Percentiles rank a stretch among this genome's conserved stretches.
Evolutionary conservation across 139 green algal species (phyloP).

Genomic region (Desmodesmus armatus): DNA sequence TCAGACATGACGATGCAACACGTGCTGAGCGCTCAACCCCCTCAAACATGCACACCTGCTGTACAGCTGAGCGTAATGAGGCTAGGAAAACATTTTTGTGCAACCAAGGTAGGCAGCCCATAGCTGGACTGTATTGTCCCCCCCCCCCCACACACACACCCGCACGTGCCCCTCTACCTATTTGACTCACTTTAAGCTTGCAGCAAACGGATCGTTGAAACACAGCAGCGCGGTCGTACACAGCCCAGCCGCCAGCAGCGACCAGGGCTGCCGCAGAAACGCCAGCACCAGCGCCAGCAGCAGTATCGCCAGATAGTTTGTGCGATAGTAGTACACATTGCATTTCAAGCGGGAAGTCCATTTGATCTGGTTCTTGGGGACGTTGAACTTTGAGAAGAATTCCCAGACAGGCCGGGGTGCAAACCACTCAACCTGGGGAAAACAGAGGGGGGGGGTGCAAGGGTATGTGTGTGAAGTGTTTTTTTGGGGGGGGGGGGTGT

Average conservation of each 20-base stretch:
- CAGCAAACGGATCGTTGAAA: conserved; percentile 63
- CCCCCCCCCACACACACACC: neutral
- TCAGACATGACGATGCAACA: too few relatives aligned
- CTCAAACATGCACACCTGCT: neutral
- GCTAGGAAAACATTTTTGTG: neutral
- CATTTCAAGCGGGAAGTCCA: conserved; percentile 55
- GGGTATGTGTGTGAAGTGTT: too few relatives aligned
- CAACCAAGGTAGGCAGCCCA: neutral
- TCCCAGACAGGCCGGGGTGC: conserved; percentile 36
- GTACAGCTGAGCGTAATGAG: too few relatives aligned
- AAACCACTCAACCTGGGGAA: conserved; percentile 43
- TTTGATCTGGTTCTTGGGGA: conserved; percentile 48
- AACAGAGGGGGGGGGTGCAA: too few relatives aligned
- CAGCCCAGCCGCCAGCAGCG: conserved; percentile 39
- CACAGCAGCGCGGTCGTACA: conserved; percentile 35
- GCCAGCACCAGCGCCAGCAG: conserved; percentile 21
- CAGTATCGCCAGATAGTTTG: conserved; percentile 51
- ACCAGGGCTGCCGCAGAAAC: conserved; percentile 42
- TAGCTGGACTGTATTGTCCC: neutral
- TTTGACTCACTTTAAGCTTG: conserved; percentile 54
- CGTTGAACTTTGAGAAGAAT: conserved; percentile 39
- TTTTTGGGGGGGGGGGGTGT: too few relatives aligned
- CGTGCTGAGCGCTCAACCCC: too few relatives aligned
- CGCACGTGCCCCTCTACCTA: neutral
- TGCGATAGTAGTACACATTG: conserved; percentile 58